These are phyloP conservation scores for Zygoascus bituminiphila DNA, from an alignment of 805 yeast genomes.

Conservation along the genomic window DNA sequence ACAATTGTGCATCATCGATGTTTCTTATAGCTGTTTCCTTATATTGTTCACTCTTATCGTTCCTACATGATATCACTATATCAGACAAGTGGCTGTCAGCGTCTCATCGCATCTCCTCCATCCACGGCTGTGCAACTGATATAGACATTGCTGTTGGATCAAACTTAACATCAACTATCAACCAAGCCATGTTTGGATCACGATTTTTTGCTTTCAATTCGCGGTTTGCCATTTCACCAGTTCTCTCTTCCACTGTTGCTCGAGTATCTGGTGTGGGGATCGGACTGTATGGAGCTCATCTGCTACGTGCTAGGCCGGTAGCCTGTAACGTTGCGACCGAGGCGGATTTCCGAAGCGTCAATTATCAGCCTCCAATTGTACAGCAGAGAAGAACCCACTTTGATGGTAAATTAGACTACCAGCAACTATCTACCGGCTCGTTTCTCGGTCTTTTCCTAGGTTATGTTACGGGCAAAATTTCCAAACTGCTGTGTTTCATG, in stretches of 20 bases:
- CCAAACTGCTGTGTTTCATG: conserved; percentile 43
- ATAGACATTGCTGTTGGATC: too few species aligned
- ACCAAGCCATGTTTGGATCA: not conserved
- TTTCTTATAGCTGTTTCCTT: too few species aligned
- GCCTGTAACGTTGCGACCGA: conserved; percentile 1
- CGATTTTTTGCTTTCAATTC: not conserved
- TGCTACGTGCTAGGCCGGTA: not conserved
- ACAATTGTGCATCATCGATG: too few species aligned
- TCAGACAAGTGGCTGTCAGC: too few species aligned
- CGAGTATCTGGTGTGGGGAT: not conserved
- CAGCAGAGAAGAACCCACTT: conserved; percentile 9
- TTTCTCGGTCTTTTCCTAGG: conserved; percentile 54
- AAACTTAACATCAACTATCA: not conserved
- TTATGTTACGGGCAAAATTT: conserved; percentile 51
- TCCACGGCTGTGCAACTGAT: too few species aligned
- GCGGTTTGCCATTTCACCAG: not conserved
- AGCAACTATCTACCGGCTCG: conserved; percentile 56
- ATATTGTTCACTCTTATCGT: too few species aligned
- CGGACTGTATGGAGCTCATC: conserved; percentile 3
- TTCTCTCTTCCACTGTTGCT: not conserved
- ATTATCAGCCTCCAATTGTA: not conserved
- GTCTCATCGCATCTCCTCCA: too few species aligned
- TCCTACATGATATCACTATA: too few species aligned
- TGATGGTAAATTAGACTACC: conserved; percentile 40
- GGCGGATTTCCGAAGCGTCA: not conserved